These are phyloP conservation scores for Priceomyces castillae DNA, from an alignment of 805 yeast species.

Conservation along the genomic window DNA sequence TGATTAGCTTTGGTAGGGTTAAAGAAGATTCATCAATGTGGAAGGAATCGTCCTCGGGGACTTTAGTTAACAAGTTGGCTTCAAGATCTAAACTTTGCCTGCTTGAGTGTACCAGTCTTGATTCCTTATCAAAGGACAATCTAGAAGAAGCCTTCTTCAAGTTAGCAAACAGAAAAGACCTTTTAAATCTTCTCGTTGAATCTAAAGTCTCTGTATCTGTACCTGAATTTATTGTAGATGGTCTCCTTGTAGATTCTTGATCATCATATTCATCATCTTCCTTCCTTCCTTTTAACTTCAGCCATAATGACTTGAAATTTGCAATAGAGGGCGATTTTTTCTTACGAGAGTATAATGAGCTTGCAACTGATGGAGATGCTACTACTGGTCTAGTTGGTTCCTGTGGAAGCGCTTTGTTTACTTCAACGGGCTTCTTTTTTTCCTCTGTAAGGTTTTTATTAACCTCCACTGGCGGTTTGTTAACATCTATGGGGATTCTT, in stretches of 20 bases:
- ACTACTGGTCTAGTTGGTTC: neutral
- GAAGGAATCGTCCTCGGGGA: conserved; percentile 1
- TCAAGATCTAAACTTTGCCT: neutral
- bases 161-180: conserved; percentile 6
- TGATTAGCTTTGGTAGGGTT: conserved; percentile 19
- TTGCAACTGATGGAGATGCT: neutral
- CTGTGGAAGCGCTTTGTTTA: too few species aligned
- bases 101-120: neutral
- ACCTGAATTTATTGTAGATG: neutral
- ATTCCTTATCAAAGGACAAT: neutral
- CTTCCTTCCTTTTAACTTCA: conserved; percentile 8
- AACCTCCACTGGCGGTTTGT: too few species aligned
- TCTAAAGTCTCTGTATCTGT: neutral
- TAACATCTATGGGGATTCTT: too few species aligned
- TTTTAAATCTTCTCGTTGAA: conserved; percentile 3
- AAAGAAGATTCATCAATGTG: conserved; percentile 5
- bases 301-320: conserved; percentile 16
- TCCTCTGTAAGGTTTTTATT: too few species aligned
- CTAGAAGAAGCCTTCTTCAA: conserved; percentile 1
- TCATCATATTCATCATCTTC: neutral
- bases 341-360: conserved; percentile 13
- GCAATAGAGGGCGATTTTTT: conserved; percentile 32
- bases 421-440: too few species aligned
- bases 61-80: neutral
- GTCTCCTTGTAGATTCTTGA: neutral